Evolutionary conservation across 2,329 filamentous ascomycete genomes (phyloP).

Genomic region (Zymoseptoria passerinii): DNA sequence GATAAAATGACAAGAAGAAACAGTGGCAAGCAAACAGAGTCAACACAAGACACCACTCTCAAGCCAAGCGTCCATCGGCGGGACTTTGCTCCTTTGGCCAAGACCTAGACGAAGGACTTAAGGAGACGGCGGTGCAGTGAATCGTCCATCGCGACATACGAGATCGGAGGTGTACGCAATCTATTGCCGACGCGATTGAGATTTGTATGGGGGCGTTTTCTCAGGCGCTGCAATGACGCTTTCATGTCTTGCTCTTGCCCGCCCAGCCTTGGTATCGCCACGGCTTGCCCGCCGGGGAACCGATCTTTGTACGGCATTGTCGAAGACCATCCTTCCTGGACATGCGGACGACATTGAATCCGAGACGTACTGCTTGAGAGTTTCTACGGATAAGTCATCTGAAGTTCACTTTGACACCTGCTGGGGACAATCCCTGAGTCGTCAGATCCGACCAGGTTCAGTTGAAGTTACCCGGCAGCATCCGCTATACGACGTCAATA

Average conservation of each 20-base stretch:
- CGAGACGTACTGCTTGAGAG: neutral
- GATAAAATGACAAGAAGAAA: neutral
- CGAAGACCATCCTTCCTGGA: neutral
- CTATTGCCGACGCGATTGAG: neutral
- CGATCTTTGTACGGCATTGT: neutral
- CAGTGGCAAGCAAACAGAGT: neutral
- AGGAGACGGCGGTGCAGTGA: neutral
- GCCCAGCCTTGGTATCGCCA: neutral
- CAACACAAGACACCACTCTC: neutral
- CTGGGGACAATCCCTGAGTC: neutral
- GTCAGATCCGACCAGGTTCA: neutral
- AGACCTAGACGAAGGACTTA: neutral
- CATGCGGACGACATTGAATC: neutral
- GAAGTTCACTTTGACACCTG: neutral
- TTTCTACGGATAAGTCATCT: neutral
- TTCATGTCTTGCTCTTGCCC: neutral
- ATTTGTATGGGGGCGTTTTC: neutral
- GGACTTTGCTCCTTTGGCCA: neutral
- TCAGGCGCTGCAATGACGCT: neutral
- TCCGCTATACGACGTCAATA: neutral
- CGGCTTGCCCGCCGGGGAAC: neutral
- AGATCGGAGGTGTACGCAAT: neutral
- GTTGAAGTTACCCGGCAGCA: neutral
- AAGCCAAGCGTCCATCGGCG: neutral
- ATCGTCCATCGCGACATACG: neutral